phyloP scores from a whole-genome alignment of 106 monocot genomes.

The Iris macrosiphon region DNA sequence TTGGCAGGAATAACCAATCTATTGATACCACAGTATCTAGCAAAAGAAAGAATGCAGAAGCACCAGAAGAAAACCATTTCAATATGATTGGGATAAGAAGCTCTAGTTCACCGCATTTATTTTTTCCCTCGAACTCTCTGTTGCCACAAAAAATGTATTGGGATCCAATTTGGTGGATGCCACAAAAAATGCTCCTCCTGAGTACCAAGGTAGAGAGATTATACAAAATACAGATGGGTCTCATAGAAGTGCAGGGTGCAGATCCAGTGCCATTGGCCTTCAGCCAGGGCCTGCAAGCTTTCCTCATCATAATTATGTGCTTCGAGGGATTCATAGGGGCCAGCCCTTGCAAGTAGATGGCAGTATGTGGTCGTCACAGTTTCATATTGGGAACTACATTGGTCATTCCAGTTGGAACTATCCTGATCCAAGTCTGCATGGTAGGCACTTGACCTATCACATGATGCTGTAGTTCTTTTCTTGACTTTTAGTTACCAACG shows the following conservation, averaged over 20 bases:
- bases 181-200: constrained; percentile 12
- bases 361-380: constrained; percentile 30
- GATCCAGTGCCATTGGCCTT: constrained; percentile 3
- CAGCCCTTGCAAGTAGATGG: constrained; percentile 24
- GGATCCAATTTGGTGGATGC: constrained; percentile 1
- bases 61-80: constrained; percentile 14
- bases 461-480: too few species aligned
- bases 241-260: constrained; percentile 18
- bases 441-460: constrained; percentile 4
- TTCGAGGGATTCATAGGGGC: constrained; percentile 18
- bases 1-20: constrained; percentile 18
- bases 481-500: too few species aligned
- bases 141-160: constrained; percentile 11
- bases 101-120: constrained; percentile 20
- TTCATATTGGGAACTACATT: constrained; percentile 10
- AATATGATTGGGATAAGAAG: constrained; percentile 12
- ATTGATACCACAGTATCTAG: constrained; percentile 16
- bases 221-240: constrained; percentile 21
- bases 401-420: constrained; percentile 24
- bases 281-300: constrained; percentile 21
- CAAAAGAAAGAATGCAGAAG: constrained; percentile 38
- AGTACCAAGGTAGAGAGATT: constrained; percentile 6
- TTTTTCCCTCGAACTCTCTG: constrained; percentile 10
- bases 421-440: constrained; percentile 17
- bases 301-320: constrained; percentile 20